Evolutionary conservation across 176 grass and related monocot species (phyloP).

Genomic region (Carex pumila): DNA sequence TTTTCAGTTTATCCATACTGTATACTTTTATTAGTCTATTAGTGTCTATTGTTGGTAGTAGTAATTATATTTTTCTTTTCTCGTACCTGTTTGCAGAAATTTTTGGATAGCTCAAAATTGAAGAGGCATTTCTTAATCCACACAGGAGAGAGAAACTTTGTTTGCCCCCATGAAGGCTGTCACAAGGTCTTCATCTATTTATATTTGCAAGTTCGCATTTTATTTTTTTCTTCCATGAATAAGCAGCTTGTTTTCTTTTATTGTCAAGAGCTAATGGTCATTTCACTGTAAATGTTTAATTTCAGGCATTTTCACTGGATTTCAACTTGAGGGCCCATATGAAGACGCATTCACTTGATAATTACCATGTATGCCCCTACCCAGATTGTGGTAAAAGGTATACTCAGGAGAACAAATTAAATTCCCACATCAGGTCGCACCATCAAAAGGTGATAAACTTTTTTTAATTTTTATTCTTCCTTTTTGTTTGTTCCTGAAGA

Average conservation of each 20-base stretch:
- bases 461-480: neutral
- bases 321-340: slow-evolving; percentile 95
- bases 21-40: neutral
- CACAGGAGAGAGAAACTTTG: slow-evolving; percentile 81
- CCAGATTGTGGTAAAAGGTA: slow-evolving; percentile 80
- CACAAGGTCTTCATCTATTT: slow-evolving; percentile 55
- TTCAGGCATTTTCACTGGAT: slow-evolving; percentile 94
- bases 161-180: slow-evolving; percentile 85
- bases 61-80: neutral
- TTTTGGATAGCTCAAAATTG: slow-evolving; percentile 92
- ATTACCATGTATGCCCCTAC: slow-evolving; percentile 79
- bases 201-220: neutral
- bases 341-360: slow-evolving; percentile 84
- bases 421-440: slow-evolving; percentile 68
- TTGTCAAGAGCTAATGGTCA: neutral
- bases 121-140: slow-evolving; percentile 96
- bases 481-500: neutral
- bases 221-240: neutral
- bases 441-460: slow-evolving; percentile 66
- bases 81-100: slow-evolving; percentile 61
- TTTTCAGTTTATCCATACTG: neutral
- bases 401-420: slow-evolving; percentile 85
- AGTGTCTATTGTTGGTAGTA: too few species aligned
- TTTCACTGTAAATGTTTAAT: slow-evolving; percentile 20
- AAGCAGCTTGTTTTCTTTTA: neutral